phyloP scores from a whole-genome alignment of 2,329 filamentous ascomycete species.

The Ceratocystis harringtonii region DNA sequence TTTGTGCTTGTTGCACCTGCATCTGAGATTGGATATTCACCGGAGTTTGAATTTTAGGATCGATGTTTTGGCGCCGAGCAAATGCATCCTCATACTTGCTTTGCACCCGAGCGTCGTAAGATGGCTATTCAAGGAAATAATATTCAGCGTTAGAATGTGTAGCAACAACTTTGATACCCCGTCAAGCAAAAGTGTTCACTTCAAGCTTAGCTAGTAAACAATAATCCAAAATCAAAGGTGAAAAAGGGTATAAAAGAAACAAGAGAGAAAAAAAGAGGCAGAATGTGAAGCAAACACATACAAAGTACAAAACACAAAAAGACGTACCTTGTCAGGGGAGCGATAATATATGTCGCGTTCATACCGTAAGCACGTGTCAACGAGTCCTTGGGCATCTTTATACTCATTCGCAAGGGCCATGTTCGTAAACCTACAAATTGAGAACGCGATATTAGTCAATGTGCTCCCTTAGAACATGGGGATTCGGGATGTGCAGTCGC shows the following conservation, averaged over 20 bases:
- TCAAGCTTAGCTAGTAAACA: background rate
- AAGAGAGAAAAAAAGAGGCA: background rate
- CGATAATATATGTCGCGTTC: slow-evolving; percentile 35
- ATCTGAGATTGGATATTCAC: slow-evolving; percentile 2
- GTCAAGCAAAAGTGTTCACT: background rate
- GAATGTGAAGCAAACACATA: background rate
- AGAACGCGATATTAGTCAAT: slow-evolving; percentile 16
- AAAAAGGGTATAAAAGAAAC: background rate
- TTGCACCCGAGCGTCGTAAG: slow-evolving; percentile 36
- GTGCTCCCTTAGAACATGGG: background rate
- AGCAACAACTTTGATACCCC: background rate
- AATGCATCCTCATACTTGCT: slow-evolving; percentile 35
- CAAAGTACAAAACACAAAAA: background rate
- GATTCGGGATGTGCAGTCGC: too few relatives aligned
- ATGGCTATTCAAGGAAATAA: slow-evolving; percentile 25
- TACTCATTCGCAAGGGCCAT: slow-evolving; percentile 32
- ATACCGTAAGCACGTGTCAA: slow-evolving; percentile 30
- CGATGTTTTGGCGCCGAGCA: slow-evolving; percentile 36
- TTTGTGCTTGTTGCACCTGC: slow-evolving; percentile 5
- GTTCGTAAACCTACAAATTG: slow-evolving; percentile 33
- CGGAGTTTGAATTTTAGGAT: slow-evolving; percentile 27
- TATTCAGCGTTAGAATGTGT: background rate
- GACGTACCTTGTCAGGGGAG: slow-evolving; percentile 34
- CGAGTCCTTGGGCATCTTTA: slow-evolving; percentile 29
- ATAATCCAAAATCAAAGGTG: background rate